Percentiles rank a stretch among this genome's conserved stretches.
These are phyloP conservation scores for Stropharia rugosoannulata DNA, from an alignment of 768 basidiomycete genomes.

Conservation along the genomic window DNA sequence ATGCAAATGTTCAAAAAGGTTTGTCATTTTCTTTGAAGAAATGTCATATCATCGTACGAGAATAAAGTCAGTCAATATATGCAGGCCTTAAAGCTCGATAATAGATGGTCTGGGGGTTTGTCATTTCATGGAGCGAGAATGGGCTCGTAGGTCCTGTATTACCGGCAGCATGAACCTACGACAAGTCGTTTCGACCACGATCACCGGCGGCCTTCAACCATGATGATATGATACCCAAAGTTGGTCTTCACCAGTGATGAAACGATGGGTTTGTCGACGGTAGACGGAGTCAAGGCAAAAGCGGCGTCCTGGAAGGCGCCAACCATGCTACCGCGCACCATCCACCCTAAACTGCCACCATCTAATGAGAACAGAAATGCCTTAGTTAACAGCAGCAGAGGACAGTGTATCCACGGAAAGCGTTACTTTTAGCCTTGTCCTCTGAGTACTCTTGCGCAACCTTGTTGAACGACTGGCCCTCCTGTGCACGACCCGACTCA, in stretches of 20 bases:
- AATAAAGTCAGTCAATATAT: too few relatives aligned
- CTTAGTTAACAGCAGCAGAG: background rate
- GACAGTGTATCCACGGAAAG: background rate
- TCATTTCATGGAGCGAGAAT: too few relatives aligned
- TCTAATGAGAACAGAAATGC: constrained; percentile 37
- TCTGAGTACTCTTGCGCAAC: constrained; percentile 90
- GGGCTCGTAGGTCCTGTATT: background rate
- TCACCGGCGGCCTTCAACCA: constrained; percentile 82
- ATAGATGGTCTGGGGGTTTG: too few relatives aligned
- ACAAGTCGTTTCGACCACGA: background rate
- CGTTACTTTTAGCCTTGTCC: constrained; percentile 83
- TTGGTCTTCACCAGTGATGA: constrained; percentile 80
- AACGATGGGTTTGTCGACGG: constrained; percentile 72
- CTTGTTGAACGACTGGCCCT: constrained; percentile 82
- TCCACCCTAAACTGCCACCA: constrained; percentile 87
- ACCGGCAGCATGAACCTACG: background rate
- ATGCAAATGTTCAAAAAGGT: too few relatives aligned
- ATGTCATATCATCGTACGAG: too few relatives aligned
- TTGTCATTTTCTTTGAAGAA: too few relatives aligned
- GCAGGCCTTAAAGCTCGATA: too few relatives aligned
- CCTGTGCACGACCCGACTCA: constrained; percentile 32
- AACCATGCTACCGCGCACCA: constrained; percentile 85
- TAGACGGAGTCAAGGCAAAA: constrained; percentile 76
- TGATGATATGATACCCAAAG: constrained; percentile 87
- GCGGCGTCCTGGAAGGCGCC: constrained; percentile 90